Base-by-base conservation (phyloP, 768 basidiomycete species). In the Macrolepiota albuminosa region DNA sequence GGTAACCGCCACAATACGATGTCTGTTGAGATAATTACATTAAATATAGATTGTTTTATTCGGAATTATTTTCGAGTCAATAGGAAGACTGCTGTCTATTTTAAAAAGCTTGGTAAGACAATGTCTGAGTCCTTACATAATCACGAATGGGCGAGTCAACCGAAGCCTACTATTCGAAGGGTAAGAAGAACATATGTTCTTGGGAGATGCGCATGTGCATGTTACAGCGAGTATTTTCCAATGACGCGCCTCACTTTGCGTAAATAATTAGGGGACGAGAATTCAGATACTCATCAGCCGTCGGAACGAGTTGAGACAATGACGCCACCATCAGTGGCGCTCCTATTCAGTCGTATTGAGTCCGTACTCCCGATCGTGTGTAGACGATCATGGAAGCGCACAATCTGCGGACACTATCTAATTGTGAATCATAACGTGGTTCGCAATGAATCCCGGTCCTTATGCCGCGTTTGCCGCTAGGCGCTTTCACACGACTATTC, bases 291-390 rank as follows among this genome's bases (percentile, higher is more conserved):
- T 29, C 16, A 21, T 49, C 37, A 16, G 11, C 7, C 18, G 16
- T 31, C 49, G 60, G 60, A 56, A 48, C 16, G 7, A 16, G 42
- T 10, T 61, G 56, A 61, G 61, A 62, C 56, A 62, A 42, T 47
- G 61, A 42, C 57, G 51, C 52, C 52, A 48, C 61, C 45, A 45
- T 46, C n/a, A 40, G 61, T 58, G 56, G 61, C 61, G 61, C 61
- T 62, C 58, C 61, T 48, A 63, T 62, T 59, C 18, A 53, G 24
- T 52, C 16, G 51, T 40, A 54, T 24, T 55, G 31, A 36, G 29
- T 48, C 49, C 40, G 26, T 21, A 42, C 6, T 46, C 45, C 26
- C 55, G 55, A 61, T 56, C 55, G 31, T 51, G 11, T 42, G 21
- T 34, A 13, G 34, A 11, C 42, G 29, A 54, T 54, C 53, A 54